Percentiles rank a stretch among this genome's conserved stretches.
These are phyloP conservation scores for Chlamydomonas urium DNA, from an alignment of 139 green algal genomes.

Conservation along the genomic window DNA sequence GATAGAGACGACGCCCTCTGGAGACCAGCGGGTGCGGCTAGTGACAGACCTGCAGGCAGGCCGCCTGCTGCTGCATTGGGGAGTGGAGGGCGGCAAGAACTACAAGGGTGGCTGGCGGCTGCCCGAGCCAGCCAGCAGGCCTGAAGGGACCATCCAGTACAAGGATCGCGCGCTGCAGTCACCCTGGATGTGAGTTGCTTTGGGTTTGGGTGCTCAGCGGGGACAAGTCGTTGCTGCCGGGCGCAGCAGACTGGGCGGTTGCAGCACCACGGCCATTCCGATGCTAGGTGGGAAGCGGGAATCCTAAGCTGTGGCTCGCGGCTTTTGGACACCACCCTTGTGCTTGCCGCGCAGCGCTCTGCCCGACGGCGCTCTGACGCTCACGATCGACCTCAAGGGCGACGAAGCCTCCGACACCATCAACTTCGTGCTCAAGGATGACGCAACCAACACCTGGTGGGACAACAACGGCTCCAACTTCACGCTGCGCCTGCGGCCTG, in stretches of 20 bases:
- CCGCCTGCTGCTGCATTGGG: constrained; percentile 87
- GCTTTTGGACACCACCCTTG: too few species aligned
- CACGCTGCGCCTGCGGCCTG: constrained; percentile 55
- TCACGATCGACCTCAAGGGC: constrained; percentile 57
- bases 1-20: constrained; percentile 18
- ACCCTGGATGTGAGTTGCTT: constrained; percentile 57
- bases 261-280: too few species aligned
- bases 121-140: constrained; percentile 49
- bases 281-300: too few species aligned
- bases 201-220: not conserved
- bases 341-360: not conserved
- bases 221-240: too few species aligned
- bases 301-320: too few species aligned
- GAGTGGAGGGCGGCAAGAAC: constrained; percentile 73
- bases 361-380: not conserved
- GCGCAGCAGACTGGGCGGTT: too few species aligned
- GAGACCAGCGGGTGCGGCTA: constrained; percentile 31
- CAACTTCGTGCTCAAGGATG: constrained; percentile 96
- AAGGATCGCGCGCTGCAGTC: constrained; percentile 95
- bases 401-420: constrained; percentile 75
- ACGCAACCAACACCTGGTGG: constrained; percentile 66
- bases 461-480: constrained; percentile 86
- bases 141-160: constrained; percentile 84
- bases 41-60: constrained; percentile 40
- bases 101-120: constrained; percentile 88